Percentiles rank a stretch among this genome's conserved stretches.
These are phyloP conservation scores for Terana coerulea DNA, from an alignment of 768 basidiomycete species.

Conservation along the genomic window DNA sequence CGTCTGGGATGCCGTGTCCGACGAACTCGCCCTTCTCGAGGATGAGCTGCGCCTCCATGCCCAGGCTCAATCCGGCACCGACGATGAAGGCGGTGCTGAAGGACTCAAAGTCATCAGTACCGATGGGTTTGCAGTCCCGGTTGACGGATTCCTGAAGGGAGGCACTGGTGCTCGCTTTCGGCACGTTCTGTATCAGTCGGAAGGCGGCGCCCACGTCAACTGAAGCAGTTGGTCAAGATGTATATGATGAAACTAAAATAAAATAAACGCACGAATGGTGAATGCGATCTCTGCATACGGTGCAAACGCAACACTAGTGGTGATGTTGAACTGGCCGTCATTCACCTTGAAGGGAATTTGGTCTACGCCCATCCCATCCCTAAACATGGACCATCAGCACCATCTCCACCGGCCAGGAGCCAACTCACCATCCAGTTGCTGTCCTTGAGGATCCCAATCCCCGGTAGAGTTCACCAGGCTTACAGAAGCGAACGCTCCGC, in stretches of 20 bases:
- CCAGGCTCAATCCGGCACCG: neutral
- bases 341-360: slow-evolving; percentile 9
- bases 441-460: slow-evolving; percentile 1
- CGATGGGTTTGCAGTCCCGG: slow-evolving; percentile 5
- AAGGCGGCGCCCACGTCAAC: slow-evolving; percentile 1
- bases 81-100: slow-evolving; percentile 8
- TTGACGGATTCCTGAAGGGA: slow-evolving; percentile 1
- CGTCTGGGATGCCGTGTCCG: neutral
- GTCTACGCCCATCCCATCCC: neutral
- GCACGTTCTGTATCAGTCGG: slow-evolving; percentile 1
- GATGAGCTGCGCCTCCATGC: slow-evolving; percentile 1
- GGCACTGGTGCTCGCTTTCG: slow-evolving; percentile 2
- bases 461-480: slow-evolving; percentile 4
- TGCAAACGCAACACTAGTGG: neutral
- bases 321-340: slow-evolving; percentile 6
- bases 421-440: slow-evolving; percentile 5
- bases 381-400: too few relatives aligned
- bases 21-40: slow-evolving; percentile 1
- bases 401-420: neutral
- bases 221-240: neutral
- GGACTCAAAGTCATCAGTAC: slow-evolving; percentile 10
- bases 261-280: neutral
- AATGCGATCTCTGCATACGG: slow-evolving; percentile 7
- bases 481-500: slow-evolving; percentile 8
- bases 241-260: neutral